These are phyloP conservation scores for Inga laurina DNA, from an alignment of 306 rosid genomes.

Conservation along the genomic window DNA sequence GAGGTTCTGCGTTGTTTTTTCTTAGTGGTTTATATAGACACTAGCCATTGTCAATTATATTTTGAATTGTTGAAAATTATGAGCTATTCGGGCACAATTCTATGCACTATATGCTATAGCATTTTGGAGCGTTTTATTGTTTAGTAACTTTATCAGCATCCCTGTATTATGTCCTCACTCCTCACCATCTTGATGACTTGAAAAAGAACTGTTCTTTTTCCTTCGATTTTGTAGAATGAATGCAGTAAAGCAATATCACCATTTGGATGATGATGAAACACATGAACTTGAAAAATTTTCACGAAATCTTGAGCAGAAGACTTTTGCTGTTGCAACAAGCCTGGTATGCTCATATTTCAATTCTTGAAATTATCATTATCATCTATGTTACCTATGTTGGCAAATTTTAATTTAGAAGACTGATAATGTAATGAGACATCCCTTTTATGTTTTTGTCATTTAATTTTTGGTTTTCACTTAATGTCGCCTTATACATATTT, in stretches of 20 bases:
- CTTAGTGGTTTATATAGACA: neutral
- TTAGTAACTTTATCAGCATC: neutral
- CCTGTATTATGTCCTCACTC: neutral
- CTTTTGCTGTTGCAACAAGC: conserved; percentile 44
- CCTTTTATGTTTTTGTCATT: neutral
- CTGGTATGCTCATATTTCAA: conserved; percentile 33
- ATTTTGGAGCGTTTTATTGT: neutral
- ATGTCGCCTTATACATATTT: neutral
- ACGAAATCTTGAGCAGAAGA: conserved; percentile 53
- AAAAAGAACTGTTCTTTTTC: neutral
- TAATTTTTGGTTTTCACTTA: neutral
- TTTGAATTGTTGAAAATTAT: neutral
- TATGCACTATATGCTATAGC: neutral
- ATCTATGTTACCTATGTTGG: neutral
- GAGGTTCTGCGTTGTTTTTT: neutral
- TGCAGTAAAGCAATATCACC: conserved; percentile 8
- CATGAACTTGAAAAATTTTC: conserved; percentile 37
- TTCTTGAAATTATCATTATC: neutral
- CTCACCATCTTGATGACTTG: neutral
- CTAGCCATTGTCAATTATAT: neutral
- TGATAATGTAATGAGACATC: neutral
- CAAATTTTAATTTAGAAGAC: neutral
- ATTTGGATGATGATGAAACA: conserved; percentile 45
- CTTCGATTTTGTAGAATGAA: conserved; percentile 43
- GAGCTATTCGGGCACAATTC: neutral